These are phyloP conservation scores for Acanthamoeba lenticulata DNA, from an alignment of 208 protist genomes.

Conservation along the genomic window DNA sequence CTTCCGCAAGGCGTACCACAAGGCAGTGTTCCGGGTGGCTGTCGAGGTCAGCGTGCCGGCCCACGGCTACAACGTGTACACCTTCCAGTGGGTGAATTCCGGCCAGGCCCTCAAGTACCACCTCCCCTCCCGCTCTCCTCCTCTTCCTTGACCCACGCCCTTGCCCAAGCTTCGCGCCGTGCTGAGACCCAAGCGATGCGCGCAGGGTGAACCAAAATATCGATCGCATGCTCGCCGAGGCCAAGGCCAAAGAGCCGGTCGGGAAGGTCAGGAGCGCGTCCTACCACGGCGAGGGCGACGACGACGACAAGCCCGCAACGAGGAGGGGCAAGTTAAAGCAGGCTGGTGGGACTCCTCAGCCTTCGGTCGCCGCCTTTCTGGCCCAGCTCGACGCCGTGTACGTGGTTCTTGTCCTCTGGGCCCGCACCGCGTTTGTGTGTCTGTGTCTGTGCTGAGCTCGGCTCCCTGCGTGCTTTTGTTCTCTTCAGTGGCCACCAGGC, in stretches of 20 bases:
- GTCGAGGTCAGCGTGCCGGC: neutral
- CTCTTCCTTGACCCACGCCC: too few relatives aligned
- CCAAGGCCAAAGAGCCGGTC: neutral
- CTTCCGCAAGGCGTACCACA: neutral
- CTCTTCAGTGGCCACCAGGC: too few relatives aligned
- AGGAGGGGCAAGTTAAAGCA: neutral
- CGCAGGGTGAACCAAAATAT: too few relatives aligned
- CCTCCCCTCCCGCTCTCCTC: neutral
- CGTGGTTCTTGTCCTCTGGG: too few relatives aligned
- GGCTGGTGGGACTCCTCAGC: neutral
- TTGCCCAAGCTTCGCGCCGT: too few relatives aligned
- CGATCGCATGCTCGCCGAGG: neutral
- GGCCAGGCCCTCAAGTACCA: neutral
- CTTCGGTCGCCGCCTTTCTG: too few relatives aligned
- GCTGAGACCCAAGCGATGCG: too few relatives aligned
- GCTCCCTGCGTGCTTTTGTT: too few relatives aligned
- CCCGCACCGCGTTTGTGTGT: too few relatives aligned
- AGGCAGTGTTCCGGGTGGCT: neutral
- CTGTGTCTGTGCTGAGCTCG: too few relatives aligned
- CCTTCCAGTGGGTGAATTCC: neutral
- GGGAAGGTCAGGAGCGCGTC: neutral
- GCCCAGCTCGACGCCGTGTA: too few relatives aligned
- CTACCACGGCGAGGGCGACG: conserved; percentile 38
- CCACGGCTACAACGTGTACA: neutral
- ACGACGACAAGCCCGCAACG: neutral